Evolutionary conservation across 139 green algal genomes (phyloP).

Genomic region (Tetratostichococcus sp.): DNA sequence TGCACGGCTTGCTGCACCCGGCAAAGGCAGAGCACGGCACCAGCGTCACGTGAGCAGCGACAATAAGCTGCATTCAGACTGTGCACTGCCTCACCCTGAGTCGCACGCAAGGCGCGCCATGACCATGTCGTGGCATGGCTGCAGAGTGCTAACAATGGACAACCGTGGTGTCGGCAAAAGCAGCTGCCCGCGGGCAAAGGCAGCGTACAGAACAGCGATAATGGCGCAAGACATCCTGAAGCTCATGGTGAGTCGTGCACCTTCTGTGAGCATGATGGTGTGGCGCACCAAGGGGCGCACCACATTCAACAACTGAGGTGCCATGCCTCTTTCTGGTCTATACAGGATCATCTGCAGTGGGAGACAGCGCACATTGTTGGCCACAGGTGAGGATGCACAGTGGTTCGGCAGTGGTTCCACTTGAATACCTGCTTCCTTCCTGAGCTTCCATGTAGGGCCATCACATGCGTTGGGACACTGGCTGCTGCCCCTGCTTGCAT

Average conservation of each 20-base stretch:
- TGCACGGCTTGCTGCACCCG: conserved; percentile 14
- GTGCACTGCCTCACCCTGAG: no score
- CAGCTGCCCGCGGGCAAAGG: conserved; percentile 9
- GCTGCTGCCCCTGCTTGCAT: no score
- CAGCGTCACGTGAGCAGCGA: background rate
- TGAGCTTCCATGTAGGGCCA: no score
- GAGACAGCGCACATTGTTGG: conserved; percentile 48
- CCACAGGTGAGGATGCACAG: conserved; percentile 34
- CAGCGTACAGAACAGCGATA: conserved; percentile 38
- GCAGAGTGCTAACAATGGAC: conserved; percentile 36
- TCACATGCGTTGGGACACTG: no score
- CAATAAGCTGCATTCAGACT: no score
- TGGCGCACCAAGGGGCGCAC: no score
- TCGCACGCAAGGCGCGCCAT: background rate
- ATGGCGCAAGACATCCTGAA: conserved; percentile 51
- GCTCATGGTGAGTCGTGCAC: conserved; percentile 11
- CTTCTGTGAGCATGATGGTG: no score
- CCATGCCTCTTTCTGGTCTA: no score
- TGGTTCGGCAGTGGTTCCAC: no score
- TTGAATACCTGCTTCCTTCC: no score
- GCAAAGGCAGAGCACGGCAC: background rate
- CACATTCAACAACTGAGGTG: no score
- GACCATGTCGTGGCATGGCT: background rate
- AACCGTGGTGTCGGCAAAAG: conserved; percentile 58
- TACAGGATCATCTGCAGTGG: conserved; percentile 57